phyloP scores from a whole-genome alignment of 306 rosid genomes.

The Malus fusca region DNA sequence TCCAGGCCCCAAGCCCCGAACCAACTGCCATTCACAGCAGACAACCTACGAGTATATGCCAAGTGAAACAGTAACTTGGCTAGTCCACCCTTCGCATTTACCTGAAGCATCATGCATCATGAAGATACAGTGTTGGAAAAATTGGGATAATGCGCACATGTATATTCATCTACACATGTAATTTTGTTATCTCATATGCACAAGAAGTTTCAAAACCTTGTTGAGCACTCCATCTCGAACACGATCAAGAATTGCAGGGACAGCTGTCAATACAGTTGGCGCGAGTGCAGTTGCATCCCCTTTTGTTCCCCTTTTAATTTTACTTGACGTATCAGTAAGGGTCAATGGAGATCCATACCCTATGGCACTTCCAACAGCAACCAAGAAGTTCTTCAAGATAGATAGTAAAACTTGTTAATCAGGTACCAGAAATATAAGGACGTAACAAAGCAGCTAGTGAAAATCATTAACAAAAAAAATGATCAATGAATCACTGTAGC shows the following conservation, averaged over 20 bases:
- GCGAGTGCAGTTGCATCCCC: constrained; percentile 73
- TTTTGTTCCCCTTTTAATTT: constrained; percentile 74
- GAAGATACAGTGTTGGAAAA: constrained; percentile 17
- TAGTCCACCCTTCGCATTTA: constrained; percentile 72
- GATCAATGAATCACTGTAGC: constrained; percentile 13
- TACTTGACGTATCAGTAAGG: constrained; percentile 90
- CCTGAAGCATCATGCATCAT: constrained; percentile 35
- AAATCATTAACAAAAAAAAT: not conserved
- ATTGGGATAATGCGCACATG: not conserved
- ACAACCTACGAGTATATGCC: constrained; percentile 83
- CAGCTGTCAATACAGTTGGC: constrained; percentile 90
- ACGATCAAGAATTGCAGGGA: constrained; percentile 97
- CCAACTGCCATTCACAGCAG: constrained; percentile 86
- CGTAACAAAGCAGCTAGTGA: not conserved
- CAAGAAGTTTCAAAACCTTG: constrained; percentile 51
- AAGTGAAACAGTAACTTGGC: constrained; percentile 73
- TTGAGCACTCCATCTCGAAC: constrained; percentile 88
- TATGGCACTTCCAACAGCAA: constrained; percentile 81
- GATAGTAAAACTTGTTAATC: constrained; percentile 26
- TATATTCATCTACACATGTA: not conserved
- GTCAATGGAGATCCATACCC: constrained; percentile 96
- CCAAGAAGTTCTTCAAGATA: constrained; percentile 54
- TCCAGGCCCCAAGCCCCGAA: constrained; percentile 96
- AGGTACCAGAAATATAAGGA: not conserved
- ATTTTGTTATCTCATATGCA: not conserved